Base-by-base conservation (phyloP, 2,329 filamentous ascomycete species). In the Curvularia eragrostidis region DNA sequence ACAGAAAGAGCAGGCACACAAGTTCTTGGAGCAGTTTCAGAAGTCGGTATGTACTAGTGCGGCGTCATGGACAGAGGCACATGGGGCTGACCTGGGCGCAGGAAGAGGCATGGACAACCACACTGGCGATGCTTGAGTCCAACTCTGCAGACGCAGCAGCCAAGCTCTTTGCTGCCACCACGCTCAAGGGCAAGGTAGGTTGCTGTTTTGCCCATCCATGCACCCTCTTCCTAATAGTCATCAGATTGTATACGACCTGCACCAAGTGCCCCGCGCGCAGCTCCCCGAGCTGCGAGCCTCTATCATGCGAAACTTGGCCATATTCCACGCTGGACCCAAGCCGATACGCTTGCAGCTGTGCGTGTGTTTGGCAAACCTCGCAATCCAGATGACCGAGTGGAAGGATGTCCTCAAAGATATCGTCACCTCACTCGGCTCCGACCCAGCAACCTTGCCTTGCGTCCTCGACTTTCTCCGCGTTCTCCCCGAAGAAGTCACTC, bases 391-490 rank as follows among this genome's bases (percentile, higher is more conserved):
- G 92, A 89, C 87, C 70, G 86, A 89, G 47, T 99, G 95, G 95
- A 94, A 96, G 80, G 90, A 98, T 76, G 95, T 98, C 52, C 82
- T 99, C 62, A 84, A 87, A 46, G 89, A 89, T 51, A 90, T 98
- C 48, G 91, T 96, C 52, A 85, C 88, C 54, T 86, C 91, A 42
- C 85, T 98, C 55, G 89, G 90, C 65, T 87, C 85, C 75, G 89
- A 90, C 72, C 86, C 89, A 59, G 87, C 89, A 73, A 92, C 90
- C 75, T 87, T 95, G 70, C 87, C 93, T 65, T 95, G 91, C 77
- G 90, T 98, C 71, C 84, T 99, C 73, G 95, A 99, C 78, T 99
- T 99, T 78, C 84, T 99, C 66, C 93, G 92, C 78, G 93, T 99
- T 71, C 88, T 99, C 66, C 95, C 95, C 55, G 95, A 99, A 84